These are phyloP conservation scores for Agrostemma githago DNA, from an alignment of 148 eudicot genomes.

Conservation along the genomic window DNA sequence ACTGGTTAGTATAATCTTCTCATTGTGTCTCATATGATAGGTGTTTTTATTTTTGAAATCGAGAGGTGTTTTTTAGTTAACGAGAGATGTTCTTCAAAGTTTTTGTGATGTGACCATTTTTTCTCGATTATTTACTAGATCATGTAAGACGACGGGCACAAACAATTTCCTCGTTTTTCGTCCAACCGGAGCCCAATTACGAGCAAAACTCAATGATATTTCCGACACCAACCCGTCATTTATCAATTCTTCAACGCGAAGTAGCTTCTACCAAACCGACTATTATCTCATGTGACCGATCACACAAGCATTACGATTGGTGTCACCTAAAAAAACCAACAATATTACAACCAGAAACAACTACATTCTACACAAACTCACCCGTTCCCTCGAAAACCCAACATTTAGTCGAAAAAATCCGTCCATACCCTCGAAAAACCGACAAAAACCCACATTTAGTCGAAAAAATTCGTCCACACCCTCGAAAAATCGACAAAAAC, in stretches of 20 bases:
- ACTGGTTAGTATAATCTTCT: too few species aligned
- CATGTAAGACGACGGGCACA: conserved; percentile 10
- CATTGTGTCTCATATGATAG: too few species aligned
- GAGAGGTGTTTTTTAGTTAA: too few species aligned
- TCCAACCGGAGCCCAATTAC: neutral
- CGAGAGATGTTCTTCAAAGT: too few species aligned
- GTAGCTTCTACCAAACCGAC: conserved; percentile 2
- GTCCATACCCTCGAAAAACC: conserved; percentile 43
- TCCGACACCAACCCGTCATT: conserved; percentile 8
- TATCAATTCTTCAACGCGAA: conserved; percentile 10
- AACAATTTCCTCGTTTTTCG: neutral
- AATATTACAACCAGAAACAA: conserved; percentile 21
- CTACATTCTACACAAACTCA: conserved; percentile 27
- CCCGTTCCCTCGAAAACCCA: conserved; percentile 4
- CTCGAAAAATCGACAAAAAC: conserved; percentile 35
- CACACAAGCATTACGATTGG: conserved; percentile 31
- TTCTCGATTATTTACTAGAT: neutral
- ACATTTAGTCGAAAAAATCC: conserved; percentile 21
- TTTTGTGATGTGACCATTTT: too few species aligned
- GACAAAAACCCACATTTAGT: conserved; percentile 15
- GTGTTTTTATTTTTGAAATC: too few species aligned
- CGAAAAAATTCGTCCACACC: conserved; percentile 32
- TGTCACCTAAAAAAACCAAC: conserved; percentile 30
- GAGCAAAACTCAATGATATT: neutral
- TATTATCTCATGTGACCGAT: conserved; percentile 28